Conservation (phyloP, 192 early-diverging fungal species). For the Coemansia umbellata region DNA sequence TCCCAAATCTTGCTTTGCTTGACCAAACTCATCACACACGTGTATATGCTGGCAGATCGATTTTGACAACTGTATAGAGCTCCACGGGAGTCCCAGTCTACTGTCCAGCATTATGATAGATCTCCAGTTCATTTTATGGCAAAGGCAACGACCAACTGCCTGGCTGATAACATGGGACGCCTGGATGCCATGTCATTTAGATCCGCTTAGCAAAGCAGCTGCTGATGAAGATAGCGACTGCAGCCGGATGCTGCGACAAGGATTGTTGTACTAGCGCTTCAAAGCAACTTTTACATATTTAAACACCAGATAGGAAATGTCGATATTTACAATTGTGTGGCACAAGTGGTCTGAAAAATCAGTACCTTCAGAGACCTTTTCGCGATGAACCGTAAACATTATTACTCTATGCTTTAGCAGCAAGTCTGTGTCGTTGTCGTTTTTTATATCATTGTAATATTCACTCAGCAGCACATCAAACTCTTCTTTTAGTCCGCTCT, state of each 20-base stretch:
- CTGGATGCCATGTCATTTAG: conserved; percentile 54
- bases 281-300: conserved; percentile 46
- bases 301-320: conserved; percentile 54
- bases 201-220: conserved; percentile 23
- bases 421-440: conserved; percentile 1
- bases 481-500: conserved; percentile 21
- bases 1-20: conserved; percentile 16
- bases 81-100: conserved; percentile 23
- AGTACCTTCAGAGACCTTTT: conserved; percentile 49
- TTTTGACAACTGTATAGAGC: conserved; percentile 40
- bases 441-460: conserved; percentile 25
- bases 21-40: conserved; percentile 4
- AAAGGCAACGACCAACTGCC: conserved; percentile 57
- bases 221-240: background rate
- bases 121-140: conserved; percentile 57
- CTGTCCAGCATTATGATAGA: conserved; percentile 54
- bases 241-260: background rate
- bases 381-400: conserved; percentile 53
- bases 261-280: conserved; percentile 55
- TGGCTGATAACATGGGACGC: conserved; percentile 58
- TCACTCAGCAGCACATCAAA: conserved; percentile 33
- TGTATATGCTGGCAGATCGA: conserved; percentile 38
- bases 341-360: conserved; percentile 48
- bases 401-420: conserved; percentile 11
- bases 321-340: conserved; percentile 51